These are phyloP conservation scores for Aspergillus sp. DNA, from an alignment of 2,329 filamentous ascomycete species.

Conservation along the genomic window DNA sequence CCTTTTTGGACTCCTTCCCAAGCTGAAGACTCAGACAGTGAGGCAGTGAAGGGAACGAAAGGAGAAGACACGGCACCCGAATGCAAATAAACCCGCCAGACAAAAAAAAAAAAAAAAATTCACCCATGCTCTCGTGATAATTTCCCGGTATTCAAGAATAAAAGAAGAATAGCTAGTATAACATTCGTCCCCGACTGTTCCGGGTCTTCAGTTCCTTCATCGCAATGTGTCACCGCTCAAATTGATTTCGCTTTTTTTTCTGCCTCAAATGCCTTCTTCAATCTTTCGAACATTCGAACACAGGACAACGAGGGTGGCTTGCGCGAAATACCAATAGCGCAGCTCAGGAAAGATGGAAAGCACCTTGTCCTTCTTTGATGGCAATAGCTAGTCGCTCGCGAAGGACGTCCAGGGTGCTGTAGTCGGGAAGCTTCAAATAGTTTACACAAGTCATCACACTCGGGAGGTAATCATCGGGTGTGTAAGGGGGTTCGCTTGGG, in stretches of 20 bases:
- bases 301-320: constrained; percentile 1
- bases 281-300: constrained; percentile 15
- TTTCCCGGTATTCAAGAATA: constrained; percentile 11
- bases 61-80: constrained; percentile 14
- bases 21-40: constrained; percentile 18
- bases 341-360: constrained; percentile 85
- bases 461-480: constrained; percentile 95
- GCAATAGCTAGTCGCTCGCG: constrained; percentile 79
- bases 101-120: constrained; percentile 22
- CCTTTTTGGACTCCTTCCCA: constrained; percentile 23
- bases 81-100: constrained; percentile 21
- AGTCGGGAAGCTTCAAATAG: constrained; percentile 96
- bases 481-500: constrained; percentile 91
- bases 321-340: not conserved
- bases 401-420: constrained; percentile 77
- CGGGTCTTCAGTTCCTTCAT: not conserved
- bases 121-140: constrained; percentile 23
- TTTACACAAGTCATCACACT: constrained; percentile 99
- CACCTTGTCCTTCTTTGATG: constrained; percentile 93
- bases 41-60: constrained; percentile 15
- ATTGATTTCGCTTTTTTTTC: constrained; percentile 4
- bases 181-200: constrained; percentile 10
- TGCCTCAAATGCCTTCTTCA: constrained; percentile 2
- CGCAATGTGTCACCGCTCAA: not conserved
- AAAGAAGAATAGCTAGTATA: constrained; percentile 21